A percentile compares a stretch with the other conserved stretches of the same genome.
Evolutionary conservation across 345 rosid genomes (phyloP).

Genomic region (Leavenworthia alabamica): DNA sequence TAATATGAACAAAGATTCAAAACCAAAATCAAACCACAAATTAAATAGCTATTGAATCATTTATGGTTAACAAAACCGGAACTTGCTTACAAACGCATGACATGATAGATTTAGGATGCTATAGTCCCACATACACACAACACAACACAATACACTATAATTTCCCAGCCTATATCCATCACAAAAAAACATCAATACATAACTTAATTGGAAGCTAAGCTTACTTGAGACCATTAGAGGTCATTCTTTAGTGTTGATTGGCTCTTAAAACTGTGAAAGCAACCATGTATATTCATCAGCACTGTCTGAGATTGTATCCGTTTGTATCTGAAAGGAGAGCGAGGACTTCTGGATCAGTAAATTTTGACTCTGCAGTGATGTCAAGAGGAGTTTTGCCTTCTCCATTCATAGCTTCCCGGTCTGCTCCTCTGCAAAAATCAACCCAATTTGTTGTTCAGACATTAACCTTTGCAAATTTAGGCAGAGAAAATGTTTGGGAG

Average conservation of each 20-base stretch:
- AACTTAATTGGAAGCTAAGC: neutral
- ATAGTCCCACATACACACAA: constrained; percentile 23
- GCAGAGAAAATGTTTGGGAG: neutral
- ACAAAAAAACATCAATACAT: constrained; percentile 25
- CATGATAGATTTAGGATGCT: constrained; percentile 5
- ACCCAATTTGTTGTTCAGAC: neutral
- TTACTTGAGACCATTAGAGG: constrained; percentile 6
- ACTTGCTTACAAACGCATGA: constrained; percentile 22
- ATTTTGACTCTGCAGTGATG: constrained; percentile 51
- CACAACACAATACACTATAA: constrained; percentile 25
- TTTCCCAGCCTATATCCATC: constrained; percentile 24
- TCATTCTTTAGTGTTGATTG: constrained; percentile 9
- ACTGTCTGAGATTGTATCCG: constrained; percentile 34
- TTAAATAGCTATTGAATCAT: neutral
- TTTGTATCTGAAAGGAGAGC: constrained; percentile 57
- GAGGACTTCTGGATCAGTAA: constrained; percentile 56
- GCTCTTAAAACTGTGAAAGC: neutral
- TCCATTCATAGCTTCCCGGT: constrained; percentile 48
- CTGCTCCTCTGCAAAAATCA: constrained; percentile 69
- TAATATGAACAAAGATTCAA: neutral
- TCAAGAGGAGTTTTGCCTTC: constrained; percentile 68
- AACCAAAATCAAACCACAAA: constrained; percentile 8
- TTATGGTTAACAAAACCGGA: constrained; percentile 5
- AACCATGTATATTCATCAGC: constrained; percentile 6
- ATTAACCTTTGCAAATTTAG: neutral